phyloP scores from a whole-genome alignment of 257 asterid genomes.

The Solanum gandarillasii region DNA sequence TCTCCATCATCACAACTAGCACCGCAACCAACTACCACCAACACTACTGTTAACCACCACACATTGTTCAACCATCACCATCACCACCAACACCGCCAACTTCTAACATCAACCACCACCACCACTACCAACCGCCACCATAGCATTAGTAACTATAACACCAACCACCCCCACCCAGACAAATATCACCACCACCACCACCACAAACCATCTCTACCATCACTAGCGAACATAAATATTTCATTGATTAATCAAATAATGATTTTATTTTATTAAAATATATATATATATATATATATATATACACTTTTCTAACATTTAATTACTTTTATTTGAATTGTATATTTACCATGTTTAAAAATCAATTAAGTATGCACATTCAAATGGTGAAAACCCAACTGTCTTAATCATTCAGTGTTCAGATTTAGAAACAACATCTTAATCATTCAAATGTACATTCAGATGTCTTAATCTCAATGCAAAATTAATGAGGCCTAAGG shows the following conservation, averaged over 20 bases:
- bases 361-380: not conserved
- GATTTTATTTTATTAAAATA: no score
- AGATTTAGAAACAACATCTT: not conserved
- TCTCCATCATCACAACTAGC: not conserved
- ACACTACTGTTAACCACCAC: not conserved
- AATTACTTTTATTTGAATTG: not conserved
- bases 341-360: not conserved
- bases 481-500: not conserved
- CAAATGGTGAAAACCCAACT: not conserved
- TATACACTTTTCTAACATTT: not conserved
- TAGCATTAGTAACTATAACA: not conserved
- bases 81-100: not conserved
- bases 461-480: not conserved
- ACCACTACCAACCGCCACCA: not conserved
- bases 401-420: not conserved
- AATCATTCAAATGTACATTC: not conserved
- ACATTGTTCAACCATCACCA: not conserved
- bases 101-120: not conserved
- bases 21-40: not conserved
- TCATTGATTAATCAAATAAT: not conserved
- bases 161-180: not conserved
- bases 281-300: not conserved
- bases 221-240: not conserved
- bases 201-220: not conserved
- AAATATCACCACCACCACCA: not conserved